phyloP scores from a whole-genome alignment of 768 basidiomycete species.

The Psilocybe azurescens region DNA sequence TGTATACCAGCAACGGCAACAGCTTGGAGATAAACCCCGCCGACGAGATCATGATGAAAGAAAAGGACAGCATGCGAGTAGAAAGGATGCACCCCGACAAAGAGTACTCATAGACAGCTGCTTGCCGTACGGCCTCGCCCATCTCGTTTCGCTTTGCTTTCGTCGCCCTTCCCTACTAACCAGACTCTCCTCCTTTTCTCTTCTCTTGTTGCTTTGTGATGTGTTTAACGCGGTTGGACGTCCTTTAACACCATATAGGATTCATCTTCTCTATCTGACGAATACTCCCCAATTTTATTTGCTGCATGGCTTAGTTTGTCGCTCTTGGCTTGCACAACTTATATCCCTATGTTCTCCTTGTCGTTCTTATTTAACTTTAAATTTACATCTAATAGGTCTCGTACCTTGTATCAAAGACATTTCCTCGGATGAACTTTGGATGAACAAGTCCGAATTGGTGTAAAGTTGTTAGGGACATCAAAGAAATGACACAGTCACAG shows the following conservation, averaged over 20 bases:
- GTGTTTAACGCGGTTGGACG: constrained; percentile 15
- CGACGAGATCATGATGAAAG: constrained; percentile 33
- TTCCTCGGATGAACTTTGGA: neutral
- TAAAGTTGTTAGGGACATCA: neutral
- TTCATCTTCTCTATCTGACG: constrained; percentile 21
- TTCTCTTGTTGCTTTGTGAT: neutral
- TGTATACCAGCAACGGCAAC: constrained; percentile 38
- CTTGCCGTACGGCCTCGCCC: constrained; percentile 1
- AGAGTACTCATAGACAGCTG: constrained; percentile 47
- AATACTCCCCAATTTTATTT: constrained; percentile 10
- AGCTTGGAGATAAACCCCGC: constrained; percentile 47
- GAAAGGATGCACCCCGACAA: constrained; percentile 55
- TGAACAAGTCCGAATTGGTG: too few species aligned
- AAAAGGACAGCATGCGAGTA: constrained; percentile 41
- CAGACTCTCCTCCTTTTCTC: constrained; percentile 6
- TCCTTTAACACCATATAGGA: constrained; percentile 15
- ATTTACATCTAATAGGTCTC: constrained; percentile 19
- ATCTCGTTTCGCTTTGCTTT: neutral
- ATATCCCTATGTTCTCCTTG: constrained; percentile 20
- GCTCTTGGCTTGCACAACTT: constrained; percentile 12
- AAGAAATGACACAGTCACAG: neutral
- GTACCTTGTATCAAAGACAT: constrained; percentile 19
- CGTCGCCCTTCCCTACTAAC: constrained; percentile 10
- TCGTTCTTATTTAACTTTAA: constrained; percentile 18
- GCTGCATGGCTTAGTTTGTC: constrained; percentile 16